These are phyloP conservation scores for Zalaria sp. DNA, from an alignment of 2,329 filamentous ascomycete genomes.

Conservation along the genomic window DNA sequence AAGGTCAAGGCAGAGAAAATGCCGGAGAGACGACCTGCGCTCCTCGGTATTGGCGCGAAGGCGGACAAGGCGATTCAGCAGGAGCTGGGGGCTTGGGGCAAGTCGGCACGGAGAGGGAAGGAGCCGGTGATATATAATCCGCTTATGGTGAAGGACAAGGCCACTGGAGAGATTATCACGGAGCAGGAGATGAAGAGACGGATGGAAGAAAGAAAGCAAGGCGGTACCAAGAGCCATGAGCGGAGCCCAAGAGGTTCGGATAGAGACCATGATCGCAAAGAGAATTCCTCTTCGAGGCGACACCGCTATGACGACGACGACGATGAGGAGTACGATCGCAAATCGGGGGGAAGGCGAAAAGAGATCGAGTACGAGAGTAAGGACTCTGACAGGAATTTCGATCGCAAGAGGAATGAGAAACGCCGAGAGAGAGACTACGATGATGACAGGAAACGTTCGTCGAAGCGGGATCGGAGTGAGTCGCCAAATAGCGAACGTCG, in stretches of 20 bases:
- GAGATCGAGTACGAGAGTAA: neutral
- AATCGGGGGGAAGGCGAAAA: neutral
- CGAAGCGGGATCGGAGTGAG: neutral
- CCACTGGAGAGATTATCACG: slow-evolving; percentile 47
- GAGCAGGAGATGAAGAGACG: slow-evolving; percentile 44
- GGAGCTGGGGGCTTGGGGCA: slow-evolving; percentile 71
- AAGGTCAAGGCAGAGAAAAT: slow-evolving; percentile 42
- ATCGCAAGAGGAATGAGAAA: neutral
- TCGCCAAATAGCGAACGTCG: neutral
- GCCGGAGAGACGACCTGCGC: slow-evolving; percentile 58
- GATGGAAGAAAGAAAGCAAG: slow-evolving; percentile 3
- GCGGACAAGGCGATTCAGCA: slow-evolving; percentile 50
- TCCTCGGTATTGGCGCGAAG: slow-evolving; percentile 81
- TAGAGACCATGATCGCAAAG: neutral
- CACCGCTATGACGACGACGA: neutral
- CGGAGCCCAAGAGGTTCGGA: slow-evolving; percentile 1
- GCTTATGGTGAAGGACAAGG: slow-evolving; percentile 45
- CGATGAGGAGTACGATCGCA: slow-evolving; percentile 1
- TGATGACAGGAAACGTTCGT: slow-evolving; percentile 1
- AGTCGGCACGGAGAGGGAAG: slow-evolving; percentile 35
- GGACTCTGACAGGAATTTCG: neutral
- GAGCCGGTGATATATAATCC: slow-evolving; percentile 50
- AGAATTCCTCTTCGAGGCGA: neutral
- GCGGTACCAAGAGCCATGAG: neutral
- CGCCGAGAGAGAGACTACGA: slow-evolving; percentile 3